phyloP scores from a whole-genome alignment of 306 rosid genomes.

The Rosa multiflora region DNA sequence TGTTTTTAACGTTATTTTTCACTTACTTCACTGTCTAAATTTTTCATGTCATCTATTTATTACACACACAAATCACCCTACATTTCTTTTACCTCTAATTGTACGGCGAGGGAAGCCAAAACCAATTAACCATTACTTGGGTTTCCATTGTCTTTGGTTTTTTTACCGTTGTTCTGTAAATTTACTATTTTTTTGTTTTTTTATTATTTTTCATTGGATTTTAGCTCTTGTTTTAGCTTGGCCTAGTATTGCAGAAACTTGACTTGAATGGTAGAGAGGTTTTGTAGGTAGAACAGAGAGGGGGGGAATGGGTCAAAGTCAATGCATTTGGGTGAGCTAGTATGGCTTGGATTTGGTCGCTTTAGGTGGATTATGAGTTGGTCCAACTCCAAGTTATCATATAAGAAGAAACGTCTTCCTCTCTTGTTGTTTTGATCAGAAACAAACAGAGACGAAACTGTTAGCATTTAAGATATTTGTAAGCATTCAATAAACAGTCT shows the following conservation, averaged over 20 bases:
- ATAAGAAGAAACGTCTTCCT: neutral
- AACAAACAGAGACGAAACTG: neutral
- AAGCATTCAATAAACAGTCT: too few relatives aligned
- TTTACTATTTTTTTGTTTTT: neutral
- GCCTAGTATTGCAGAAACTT: neutral
- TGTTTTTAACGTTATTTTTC: slow-evolving; percentile 9
- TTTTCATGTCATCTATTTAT: neutral
- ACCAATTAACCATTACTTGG: neutral
- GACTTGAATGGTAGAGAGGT: slow-evolving; percentile 6
- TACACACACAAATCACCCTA: neutral
- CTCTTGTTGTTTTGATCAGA: neutral
- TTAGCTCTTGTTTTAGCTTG: neutral
- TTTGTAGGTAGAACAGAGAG: neutral
- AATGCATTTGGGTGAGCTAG: neutral
- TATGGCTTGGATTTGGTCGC: neutral
- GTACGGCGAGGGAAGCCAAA: neutral
- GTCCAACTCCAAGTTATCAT: neutral
- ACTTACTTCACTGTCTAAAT: slow-evolving; percentile 3
- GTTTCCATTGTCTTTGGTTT: neutral
- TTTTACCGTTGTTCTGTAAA: slow-evolving; percentile 10
- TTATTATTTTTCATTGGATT: too few relatives aligned
- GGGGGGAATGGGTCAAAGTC: slow-evolving; percentile 4
- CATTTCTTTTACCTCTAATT: neutral
- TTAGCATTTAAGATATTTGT: neutral
- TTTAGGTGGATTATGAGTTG: neutral